These are phyloP conservation scores for Starmerella tilneyi DNA, from an alignment of 805 yeast genomes.

Conservation along the genomic window DNA sequence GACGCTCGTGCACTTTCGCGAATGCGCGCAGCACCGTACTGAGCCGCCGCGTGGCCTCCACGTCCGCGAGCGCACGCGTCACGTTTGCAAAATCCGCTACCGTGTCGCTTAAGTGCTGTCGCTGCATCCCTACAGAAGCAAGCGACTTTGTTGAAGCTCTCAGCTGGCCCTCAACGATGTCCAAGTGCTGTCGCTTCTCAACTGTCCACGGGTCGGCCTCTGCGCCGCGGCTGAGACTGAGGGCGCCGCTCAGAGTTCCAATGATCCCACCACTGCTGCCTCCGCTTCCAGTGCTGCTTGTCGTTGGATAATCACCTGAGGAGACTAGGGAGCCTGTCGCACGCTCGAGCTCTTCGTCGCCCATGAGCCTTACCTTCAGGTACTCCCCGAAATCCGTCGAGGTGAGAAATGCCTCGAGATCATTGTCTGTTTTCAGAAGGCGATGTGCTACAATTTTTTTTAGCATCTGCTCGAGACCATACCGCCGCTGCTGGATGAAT, in stretches of 20 bases:
- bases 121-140: conserved; percentile 62
- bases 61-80: conserved; percentile 51
- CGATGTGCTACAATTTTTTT: conserved; percentile 52
- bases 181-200: conserved; percentile 58
- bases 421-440: conserved; percentile 56
- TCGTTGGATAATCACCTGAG: background rate
- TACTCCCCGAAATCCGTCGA: conserved; percentile 59
- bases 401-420: conserved; percentile 66
- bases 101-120: conserved; percentile 60
- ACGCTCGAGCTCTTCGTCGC: conserved; percentile 43
- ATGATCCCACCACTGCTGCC: conserved; percentile 15
- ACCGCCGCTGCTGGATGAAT: conserved; percentile 75
- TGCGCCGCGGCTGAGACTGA: conserved; percentile 32
- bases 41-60: conserved; percentile 62
- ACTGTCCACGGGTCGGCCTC: conserved; percentile 75
- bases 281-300: background rate
- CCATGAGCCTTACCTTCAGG: conserved; percentile 39
- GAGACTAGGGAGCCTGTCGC: conserved; percentile 8
- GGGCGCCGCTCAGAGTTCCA: conserved; percentile 20
- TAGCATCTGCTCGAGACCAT: conserved; percentile 80
- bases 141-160: conserved; percentile 58
- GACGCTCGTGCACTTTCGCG: conserved; percentile 57
- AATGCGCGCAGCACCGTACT: conserved; percentile 58
- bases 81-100: conserved; percentile 55
- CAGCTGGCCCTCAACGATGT: conserved; percentile 62